phyloP scores from a whole-genome alignment of 805 yeast genomes.

The Saccharomycopsis babjevae region DNA sequence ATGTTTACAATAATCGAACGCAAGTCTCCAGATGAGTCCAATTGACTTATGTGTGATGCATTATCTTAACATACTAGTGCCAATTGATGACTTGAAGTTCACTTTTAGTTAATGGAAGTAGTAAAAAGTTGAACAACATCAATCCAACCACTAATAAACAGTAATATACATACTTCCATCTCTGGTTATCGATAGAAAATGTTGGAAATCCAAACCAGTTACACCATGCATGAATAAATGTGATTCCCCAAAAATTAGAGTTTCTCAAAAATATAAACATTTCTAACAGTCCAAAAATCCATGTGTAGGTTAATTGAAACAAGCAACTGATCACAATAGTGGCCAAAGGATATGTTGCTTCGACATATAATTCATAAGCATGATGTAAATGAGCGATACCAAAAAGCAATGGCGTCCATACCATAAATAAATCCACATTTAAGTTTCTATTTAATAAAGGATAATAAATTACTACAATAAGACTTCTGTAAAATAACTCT shows the following conservation, averaged over 20 bases:
- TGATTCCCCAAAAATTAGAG: constrained; percentile 44
- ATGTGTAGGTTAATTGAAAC: constrained; percentile 56
- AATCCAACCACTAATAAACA: constrained; percentile 35
- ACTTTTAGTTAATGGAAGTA: constrained; percentile 25
- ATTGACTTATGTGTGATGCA: no score
- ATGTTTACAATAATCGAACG: no score
- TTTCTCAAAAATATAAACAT: constrained; percentile 44
- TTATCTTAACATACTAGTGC: constrained; percentile 1
- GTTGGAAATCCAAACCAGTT: constrained; percentile 63
- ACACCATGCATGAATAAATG: constrained; percentile 55
- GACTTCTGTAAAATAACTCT: constrained; percentile 58
- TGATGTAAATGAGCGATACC: constrained; percentile 78
- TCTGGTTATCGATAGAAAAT: constrained; percentile 12
- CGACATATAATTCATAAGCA: constrained; percentile 37
- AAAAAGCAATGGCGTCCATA: constrained; percentile 51
- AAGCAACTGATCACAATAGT: constrained; percentile 29
- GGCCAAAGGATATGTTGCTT: constrained; percentile 22
- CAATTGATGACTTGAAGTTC: constrained; percentile 16
- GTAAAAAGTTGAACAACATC: constrained; percentile 26
- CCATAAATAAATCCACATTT: constrained; percentile 22
- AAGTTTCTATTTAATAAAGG: constrained; percentile 20
- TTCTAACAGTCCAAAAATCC: constrained; percentile 61
- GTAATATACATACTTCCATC: constrained; percentile 30
- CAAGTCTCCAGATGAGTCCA: no score
- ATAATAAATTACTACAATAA: constrained; percentile 26